phyloP scores from a whole-genome alignment of 2,329 filamentous ascomycete species.

The Fusarium hostae region DNA sequence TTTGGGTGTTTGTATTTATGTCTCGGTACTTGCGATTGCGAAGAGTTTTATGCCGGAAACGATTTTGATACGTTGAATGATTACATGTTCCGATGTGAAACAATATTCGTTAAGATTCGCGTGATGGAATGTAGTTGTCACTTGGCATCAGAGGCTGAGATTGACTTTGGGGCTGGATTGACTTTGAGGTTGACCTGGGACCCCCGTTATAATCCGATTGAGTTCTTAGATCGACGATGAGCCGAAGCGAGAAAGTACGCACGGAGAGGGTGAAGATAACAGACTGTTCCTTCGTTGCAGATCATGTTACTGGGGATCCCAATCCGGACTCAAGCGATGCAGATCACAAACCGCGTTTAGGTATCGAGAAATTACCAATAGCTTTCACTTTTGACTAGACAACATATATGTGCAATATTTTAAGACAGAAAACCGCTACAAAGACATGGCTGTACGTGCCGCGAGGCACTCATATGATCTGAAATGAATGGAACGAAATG shows the following conservation, averaged over 20 bases:
- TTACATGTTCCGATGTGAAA: constrained; percentile 11
- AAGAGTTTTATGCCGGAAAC: background rate
- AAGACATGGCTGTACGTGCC: background rate
- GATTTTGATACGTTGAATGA: constrained; percentile 15
- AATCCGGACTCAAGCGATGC: background rate
- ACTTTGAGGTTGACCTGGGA: background rate
- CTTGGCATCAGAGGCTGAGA: constrained; percentile 10
- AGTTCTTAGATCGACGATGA: constrained; percentile 14
- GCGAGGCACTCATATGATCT: constrained; percentile 7
- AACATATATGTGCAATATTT: background rate
- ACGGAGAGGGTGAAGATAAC: background rate
- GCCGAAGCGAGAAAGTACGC: background rate
- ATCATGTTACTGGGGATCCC: background rate
- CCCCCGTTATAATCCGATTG: constrained; percentile 14
- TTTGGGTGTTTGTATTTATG: background rate
- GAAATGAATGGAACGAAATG: background rate
- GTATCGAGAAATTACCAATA: no score
- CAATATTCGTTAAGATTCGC: background rate
- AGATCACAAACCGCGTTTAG: background rate
- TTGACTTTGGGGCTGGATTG: constrained; percentile 12
- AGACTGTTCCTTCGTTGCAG: background rate
- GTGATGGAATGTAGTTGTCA: constrained; percentile 6
- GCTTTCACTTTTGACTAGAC: no score
- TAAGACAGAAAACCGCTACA: background rate
- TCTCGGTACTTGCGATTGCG: background rate